Base-by-base conservation (phyloP, 1,139 yeast species). In the Suhomyces guaymorum region DNA sequence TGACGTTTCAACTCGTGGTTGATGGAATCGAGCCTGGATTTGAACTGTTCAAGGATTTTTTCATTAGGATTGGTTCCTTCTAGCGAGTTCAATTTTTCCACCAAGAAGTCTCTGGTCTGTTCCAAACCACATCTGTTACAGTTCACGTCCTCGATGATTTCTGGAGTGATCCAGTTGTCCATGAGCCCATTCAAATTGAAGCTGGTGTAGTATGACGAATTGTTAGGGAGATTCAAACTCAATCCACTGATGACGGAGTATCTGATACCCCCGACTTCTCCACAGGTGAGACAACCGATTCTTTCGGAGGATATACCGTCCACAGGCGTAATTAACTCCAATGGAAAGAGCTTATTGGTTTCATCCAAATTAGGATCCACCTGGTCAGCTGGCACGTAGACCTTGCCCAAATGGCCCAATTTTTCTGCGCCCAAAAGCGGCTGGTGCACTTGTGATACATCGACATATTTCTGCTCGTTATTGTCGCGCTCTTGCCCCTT, bases 261-360 rank as follows among this genome's bases (percentile, higher is more conserved):
- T 45, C 96, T 71, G 16, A 89, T 82, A 2, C 97, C 97, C 32
- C 96, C 96, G 57, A 81, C 86, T 54, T 89, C 97, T 39, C 96
- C 96, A 69, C 97, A 89, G 12, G 74, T 71, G 32, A 86, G 70
- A 57, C 97, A 89, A 0, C 96, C 96, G 35, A 89, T 88, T 52
- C 96, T 71, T 52, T 86, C 95, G 2, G 87, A 92, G 16, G 83
- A 77, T 3, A 85, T 65, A 3, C 97, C 97, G 63, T 89, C 97
- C 13, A 89, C 89, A 0, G 97, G 97, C 0, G 96, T 88, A 3
- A 88, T 57, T 35, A 86, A 61, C 38, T 77, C 75, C 43, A 77
- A 69, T 2, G 82, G 80, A 41, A 61, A 65, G 15, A 70, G 73
- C 44, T 71, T 70, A 8, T 65, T 54, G 9, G 63, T 62, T 35